Evolutionary conservation across 2,329 filamentous ascomycete species (phyloP).

Genomic region (Nemania bipapillata): DNA sequence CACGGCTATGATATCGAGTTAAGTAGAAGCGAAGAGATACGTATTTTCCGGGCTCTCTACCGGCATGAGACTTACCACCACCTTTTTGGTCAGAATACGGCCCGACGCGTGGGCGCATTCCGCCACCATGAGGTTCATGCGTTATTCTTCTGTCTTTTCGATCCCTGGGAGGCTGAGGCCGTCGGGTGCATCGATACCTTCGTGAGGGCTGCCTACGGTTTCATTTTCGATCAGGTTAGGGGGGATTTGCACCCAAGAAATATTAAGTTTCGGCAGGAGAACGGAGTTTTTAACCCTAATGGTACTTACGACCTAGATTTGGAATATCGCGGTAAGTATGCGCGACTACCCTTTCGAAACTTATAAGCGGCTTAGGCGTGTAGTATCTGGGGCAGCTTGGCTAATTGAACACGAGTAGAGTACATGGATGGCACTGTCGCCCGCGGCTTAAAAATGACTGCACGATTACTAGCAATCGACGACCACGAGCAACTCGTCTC

Average conservation of each 20-base stretch:
- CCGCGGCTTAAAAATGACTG: constrained; percentile 10
- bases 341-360: background rate
- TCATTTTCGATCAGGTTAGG: background rate
- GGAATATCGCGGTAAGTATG: background rate
- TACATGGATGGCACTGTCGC: background rate
- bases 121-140: background rate
- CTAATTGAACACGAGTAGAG: constrained; percentile 8
- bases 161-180: constrained; percentile 21
- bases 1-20: background rate
- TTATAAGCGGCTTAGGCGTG: background rate
- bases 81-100: constrained; percentile 29
- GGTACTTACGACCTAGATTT: background rate
- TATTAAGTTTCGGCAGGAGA: background rate
- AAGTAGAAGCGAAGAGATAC: constrained; percentile 38
- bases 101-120: constrained; percentile 1
- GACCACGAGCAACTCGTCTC: constrained; percentile 2
- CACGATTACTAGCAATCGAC: constrained; percentile 1
- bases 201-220: background rate
- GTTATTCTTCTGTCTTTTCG: constrained; percentile 12
- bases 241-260: background rate
- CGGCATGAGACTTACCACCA: constrained; percentile 39
- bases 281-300: background rate
- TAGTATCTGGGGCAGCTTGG: background rate
- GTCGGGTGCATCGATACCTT: constrained; percentile 22
- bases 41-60: constrained; percentile 41